These are phyloP conservation scores for Paulownia fortunei DNA, from an alignment of 257 asterid species.

Conservation along the genomic window DNA sequence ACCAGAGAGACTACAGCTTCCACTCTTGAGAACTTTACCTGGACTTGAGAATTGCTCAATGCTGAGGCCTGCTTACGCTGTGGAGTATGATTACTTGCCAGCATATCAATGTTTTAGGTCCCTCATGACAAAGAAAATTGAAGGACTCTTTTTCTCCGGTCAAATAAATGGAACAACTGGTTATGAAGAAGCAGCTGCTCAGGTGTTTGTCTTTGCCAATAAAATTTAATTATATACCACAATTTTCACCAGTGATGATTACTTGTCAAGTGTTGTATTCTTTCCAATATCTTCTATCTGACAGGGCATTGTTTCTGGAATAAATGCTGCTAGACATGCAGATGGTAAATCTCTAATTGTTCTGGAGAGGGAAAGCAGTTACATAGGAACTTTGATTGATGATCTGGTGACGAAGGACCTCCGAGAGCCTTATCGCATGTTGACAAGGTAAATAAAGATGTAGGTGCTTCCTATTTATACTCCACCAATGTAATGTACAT, in stretches of 20 bases:
- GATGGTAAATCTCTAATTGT: slow-evolving; percentile 81
- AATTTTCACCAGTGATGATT: slow-evolving; percentile 11
- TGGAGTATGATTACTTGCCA: slow-evolving; percentile 97
- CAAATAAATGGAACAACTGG: slow-evolving; percentile 99
- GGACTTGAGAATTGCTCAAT: slow-evolving; percentile 97
- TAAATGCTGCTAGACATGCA: slow-evolving; percentile 94
- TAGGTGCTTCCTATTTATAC: slow-evolving; percentile 9
- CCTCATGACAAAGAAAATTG: slow-evolving; percentile 93
- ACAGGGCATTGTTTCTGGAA: slow-evolving; percentile 95
- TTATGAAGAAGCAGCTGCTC: slow-evolving; percentile 99
- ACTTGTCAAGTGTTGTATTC: slow-evolving; percentile 15
- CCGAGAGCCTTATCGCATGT: slow-evolving; percentile 98
- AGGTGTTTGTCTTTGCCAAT: slow-evolving; percentile 54
- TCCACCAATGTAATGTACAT: not conserved
- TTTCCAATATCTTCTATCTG: slow-evolving; percentile 29
- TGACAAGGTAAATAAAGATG: slow-evolving; percentile 66
- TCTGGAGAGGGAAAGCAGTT: slow-evolving; percentile 98
- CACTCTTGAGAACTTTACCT: slow-evolving; percentile 90
- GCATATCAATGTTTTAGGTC: slow-evolving; percentile 96
- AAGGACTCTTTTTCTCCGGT: slow-evolving; percentile 98
- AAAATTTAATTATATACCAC: not conserved
- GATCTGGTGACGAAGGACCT: slow-evolving; percentile 98
- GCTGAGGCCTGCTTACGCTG: slow-evolving; percentile 99
- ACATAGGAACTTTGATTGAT: slow-evolving; percentile 92
- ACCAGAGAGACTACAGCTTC: slow-evolving; percentile 96